Base-by-base conservation (phyloP, 257 asterid species). In the Solanum sitiens region DNA sequence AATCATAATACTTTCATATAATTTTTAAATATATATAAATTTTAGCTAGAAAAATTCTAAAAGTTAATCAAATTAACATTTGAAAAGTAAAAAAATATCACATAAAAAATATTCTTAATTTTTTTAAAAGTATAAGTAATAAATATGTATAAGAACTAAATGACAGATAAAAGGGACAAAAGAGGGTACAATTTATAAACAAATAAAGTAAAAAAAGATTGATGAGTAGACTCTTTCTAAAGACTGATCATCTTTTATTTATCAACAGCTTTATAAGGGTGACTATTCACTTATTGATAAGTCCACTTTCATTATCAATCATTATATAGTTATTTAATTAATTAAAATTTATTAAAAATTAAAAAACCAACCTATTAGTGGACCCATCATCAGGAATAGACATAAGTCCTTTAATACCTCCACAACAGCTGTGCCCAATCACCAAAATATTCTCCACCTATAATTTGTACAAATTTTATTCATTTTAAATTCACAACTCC, bases 401-500 rank as follows among this genome's bases (percentile, higher is more conserved):
- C 98, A 96, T 93, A 70, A 96, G 98, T 13, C 98, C 99, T 90
- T 92, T 96, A 86, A 96, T 96, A 89, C 99, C 99, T 77, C 99
- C 99, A 89, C 99, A 96, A 73, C 98, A 91, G 93, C 99, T 95
- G 92, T 95, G 99, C 30, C 99, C 99, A 65, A 96, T 93, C 72
- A 95, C 96, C 87, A 96, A 86, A 88, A 96, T 95, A 89, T 93
- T 94, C 95, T 95, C 98, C 88, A 96, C 98, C 99, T 96, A 88
- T 16, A 53, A 50, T 39, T 27, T 14, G 39, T 83, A 90, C 33
- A 68, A 61, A 7, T 7, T 32, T 13, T 15, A 13, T 67, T 67
- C 33, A 15, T 8, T 44, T 68, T 42, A 8, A 1, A 35, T 10
- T 44, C 20, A 70, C 68, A 42, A 47, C 80, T 86, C 87, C 87